Evolutionary conservation across 495 filamentous ascomycete species (phyloP).

Genomic region (Glonium stellatum): DNA sequence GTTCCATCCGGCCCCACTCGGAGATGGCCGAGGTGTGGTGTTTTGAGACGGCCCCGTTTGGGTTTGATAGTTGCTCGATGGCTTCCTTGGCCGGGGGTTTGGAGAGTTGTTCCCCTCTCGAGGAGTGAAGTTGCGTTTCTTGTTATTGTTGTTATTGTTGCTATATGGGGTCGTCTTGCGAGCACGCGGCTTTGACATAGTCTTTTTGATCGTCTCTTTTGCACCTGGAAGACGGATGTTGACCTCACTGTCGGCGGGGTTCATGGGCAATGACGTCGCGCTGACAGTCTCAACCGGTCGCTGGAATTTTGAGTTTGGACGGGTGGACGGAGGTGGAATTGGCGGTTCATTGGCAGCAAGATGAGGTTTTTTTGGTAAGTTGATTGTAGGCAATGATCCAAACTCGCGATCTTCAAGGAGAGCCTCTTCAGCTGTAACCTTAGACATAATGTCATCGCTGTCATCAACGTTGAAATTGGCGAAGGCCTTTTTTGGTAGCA

Average conservation of each 20-base stretch:
- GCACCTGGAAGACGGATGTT: constrained; percentile 11
- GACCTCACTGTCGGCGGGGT: constrained; percentile 12
- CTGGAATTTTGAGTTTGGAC: constrained; percentile 10
- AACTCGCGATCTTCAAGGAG: constrained; percentile 39
- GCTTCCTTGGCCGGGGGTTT: constrained; percentile 14
- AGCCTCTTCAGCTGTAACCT: constrained; percentile 28
- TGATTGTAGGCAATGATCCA: constrained; percentile 33
- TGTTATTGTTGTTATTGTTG: not conserved
- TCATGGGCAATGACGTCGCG: constrained; percentile 1
- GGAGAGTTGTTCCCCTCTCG: not conserved
- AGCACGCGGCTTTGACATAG: constrained; percentile 7
- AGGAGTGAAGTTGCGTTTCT: constrained; percentile 16
- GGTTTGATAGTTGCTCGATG: constrained; percentile 17
- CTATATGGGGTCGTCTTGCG: not conserved
- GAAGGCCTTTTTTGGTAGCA: constrained; percentile 14
- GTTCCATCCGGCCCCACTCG: constrained; percentile 5
- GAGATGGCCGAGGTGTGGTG: not conserved
- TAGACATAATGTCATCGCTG: constrained; percentile 29
- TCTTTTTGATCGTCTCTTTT: constrained; percentile 13
- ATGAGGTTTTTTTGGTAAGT: constrained; percentile 26
- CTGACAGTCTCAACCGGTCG: constrained; percentile 6
- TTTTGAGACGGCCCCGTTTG: constrained; percentile 8
- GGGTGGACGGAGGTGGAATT: constrained; percentile 4
- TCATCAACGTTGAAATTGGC: constrained; percentile 20
- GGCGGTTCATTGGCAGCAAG: constrained; percentile 18